Evolutionary conservation across 495 filamentous ascomycete genomes (phyloP).

Genomic region (Corynascus novoguineensis): DNA sequence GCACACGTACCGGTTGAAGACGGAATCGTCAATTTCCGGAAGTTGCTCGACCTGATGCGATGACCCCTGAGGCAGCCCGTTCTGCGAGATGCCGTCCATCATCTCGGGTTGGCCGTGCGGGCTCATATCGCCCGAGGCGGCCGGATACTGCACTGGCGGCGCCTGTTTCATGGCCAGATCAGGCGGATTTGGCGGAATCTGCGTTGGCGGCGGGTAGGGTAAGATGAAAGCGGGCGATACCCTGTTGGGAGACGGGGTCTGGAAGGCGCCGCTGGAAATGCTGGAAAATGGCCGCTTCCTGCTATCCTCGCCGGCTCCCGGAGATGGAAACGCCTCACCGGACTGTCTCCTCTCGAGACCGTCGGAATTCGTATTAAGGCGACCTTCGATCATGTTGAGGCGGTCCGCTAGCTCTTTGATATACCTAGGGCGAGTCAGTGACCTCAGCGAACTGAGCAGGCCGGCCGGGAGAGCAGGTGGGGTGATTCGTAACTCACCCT

Average conservation of each 20-base stretch:
- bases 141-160: conserved; percentile 27
- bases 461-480: too few relatives aligned
- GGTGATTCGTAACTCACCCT: conserved; percentile 72
- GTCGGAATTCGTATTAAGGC: conserved; percentile 35
- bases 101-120: conserved; percentile 27
- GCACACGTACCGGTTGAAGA: conserved; percentile 42
- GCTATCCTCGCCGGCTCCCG: conserved; percentile 32
- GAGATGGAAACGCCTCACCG: conserved; percentile 33
- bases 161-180: conserved; percentile 33
- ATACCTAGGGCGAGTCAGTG: conserved; percentile 54
- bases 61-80: conserved; percentile 23
- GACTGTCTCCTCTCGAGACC: conserved; percentile 30
- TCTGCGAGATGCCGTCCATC: conserved; percentile 17
- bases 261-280: conserved; percentile 39
- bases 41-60: conserved; percentile 25
- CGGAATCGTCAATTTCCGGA: conserved; percentile 40
- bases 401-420: conserved; percentile 94
- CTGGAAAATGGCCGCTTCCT: conserved; percentile 44
- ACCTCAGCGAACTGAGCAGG: background rate
- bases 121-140: conserved; percentile 12
- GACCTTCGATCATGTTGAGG: conserved; percentile 74
- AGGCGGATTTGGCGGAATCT: conserved; percentile 35
- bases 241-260: conserved; percentile 30
- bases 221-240: conserved; percentile 33
- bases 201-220: conserved; percentile 31